Conservation (phyloP, 192 early-diverging fungal genomes). For the Gonapodya prolifera region DNA sequence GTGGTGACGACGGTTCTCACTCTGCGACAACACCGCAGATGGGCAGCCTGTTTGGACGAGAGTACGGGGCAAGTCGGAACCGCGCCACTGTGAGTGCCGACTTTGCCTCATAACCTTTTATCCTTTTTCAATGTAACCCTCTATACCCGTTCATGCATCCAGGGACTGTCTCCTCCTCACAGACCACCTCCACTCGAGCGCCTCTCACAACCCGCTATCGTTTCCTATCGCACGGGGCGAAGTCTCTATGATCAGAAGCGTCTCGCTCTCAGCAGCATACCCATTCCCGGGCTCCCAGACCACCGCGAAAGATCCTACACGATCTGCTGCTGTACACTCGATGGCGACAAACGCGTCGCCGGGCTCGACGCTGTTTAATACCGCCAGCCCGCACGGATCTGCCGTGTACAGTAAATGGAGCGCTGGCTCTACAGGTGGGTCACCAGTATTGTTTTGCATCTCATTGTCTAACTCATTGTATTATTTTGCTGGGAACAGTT, state of each 20-base stretch:
- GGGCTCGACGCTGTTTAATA: too few species aligned
- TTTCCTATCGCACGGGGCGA: neutral
- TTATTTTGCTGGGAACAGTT: too few species aligned
- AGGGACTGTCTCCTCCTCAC: neutral
- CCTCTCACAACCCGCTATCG: neutral
- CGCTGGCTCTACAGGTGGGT: too few species aligned
- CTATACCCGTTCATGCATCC: neutral
- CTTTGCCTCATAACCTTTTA: too few species aligned
- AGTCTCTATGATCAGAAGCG: neutral
- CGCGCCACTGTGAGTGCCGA: neutral
- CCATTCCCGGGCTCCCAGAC: too few species aligned
- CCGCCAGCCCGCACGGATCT: too few species aligned
- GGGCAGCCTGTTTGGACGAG: neutral
- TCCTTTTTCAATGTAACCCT: neutral
- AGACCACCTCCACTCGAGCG: neutral
- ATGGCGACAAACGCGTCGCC: too few species aligned
- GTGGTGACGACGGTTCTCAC: neutral
- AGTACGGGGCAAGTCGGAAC: neutral
- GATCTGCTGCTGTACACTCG: too few species aligned
- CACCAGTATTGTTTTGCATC: too few species aligned
- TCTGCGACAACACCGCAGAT: neutral
- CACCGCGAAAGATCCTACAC: too few species aligned
- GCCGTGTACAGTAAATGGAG: too few species aligned
- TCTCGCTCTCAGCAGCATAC: neutral
- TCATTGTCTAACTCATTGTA: too few species aligned